Evolutionary conservation across 108 stramenopile genomes (phyloP).

Genomic region (Hondaea fermentalgiana): DNA sequence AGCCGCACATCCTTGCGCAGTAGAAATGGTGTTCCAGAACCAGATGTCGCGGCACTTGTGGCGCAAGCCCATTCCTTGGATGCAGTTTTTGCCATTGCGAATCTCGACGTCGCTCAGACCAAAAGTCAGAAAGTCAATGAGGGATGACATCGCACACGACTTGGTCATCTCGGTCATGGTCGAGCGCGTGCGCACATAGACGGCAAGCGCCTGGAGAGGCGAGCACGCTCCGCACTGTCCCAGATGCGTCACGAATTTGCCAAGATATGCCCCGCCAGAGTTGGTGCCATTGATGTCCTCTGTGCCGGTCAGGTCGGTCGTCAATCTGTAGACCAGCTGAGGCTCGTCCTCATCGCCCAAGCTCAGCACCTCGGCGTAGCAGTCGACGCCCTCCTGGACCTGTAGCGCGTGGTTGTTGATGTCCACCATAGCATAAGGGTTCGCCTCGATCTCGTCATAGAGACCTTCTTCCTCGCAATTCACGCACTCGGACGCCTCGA

Average conservation of each 20-base stretch:
- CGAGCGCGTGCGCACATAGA: neutral
- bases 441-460: neutral
- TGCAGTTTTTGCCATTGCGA: neutral
- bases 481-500: neutral
- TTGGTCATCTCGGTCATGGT: neutral
- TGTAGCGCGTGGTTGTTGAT: neutral
- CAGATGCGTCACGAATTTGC: neutral
- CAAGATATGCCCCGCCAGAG: neutral
- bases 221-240: neutral
- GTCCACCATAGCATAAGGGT: neutral
- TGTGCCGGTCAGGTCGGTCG: neutral
- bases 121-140: neutral
- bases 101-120: neutral
- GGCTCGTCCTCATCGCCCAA: neutral
- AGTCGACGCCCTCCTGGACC: neutral
- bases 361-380: neutral
- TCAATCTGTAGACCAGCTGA: neutral
- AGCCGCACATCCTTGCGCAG: neutral
- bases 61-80: neutral
- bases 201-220: neutral
- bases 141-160: neutral
- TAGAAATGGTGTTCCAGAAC: slow-evolving; percentile 6
- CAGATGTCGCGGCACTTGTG: neutral
- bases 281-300: neutral
- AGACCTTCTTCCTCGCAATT: neutral